Evolutionary conservation across 768 basidiomycete species (phyloP), one percentile per base, ranked within the genome.

Genomic region (Lactifluus subvellereus): DNA sequence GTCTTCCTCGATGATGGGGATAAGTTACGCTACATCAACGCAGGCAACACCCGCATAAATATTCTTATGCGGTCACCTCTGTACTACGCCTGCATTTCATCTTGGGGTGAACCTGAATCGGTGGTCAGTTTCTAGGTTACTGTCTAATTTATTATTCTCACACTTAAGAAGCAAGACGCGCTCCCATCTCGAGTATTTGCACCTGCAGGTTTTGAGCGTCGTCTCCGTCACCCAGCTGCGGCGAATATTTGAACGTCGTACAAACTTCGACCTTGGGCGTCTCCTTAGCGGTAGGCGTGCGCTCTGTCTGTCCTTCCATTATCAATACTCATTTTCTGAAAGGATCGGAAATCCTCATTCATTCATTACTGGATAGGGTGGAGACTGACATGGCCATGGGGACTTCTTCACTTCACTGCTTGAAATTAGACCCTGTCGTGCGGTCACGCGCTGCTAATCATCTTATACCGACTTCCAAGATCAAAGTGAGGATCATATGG

Each of bases 41-140:
- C 89, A 55, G 94, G 93, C 33, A 76, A 77, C n/a, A 83, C 86
- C 6, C 81, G 86, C 54, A 96, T 99, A 61, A 87, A 88, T 0
- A 96, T 99, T 72, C 74, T 95, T 7, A 79, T 95, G 54, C 85
- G 94, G 35, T 72, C 91, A 6, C 97, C 97, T 4, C 75, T 99
- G 20, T 98, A 98, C 74, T 91, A 95, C 70, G 93, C 88, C 33
- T 95, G 91, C 66, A 87, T 86, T 13, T 94, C 93, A 22, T 85
- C 88, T 11, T 96, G 92, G 91, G 91, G 91, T 13, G 97, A 98
- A 74, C 96, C 97, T 0, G 97, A 98, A 74, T 91, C 89, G 64
- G 87, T 98, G 66, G 95, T 98, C 76, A 76, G 92, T 78, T 56
- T 43, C 37, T 13, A 59, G 37, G 18, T 22, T n/a, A 33, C 43